phyloP scores from a whole-genome alignment of 257 asterid species.

The Capsicum rhomboideum region DNA sequence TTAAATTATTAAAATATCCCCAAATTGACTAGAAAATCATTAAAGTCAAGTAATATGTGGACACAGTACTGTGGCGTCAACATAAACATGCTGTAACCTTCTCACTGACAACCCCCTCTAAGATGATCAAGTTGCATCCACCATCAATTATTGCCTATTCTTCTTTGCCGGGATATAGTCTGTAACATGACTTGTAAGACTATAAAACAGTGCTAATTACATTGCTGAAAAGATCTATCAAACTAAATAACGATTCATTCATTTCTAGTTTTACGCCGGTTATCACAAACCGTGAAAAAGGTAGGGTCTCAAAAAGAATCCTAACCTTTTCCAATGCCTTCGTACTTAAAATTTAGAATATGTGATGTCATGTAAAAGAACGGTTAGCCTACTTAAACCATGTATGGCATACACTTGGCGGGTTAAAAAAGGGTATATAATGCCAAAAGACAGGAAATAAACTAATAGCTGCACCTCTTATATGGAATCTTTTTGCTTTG shows the following conservation, averaged over 20 bases:
- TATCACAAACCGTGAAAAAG: background rate
- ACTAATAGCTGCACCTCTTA: constrained; percentile 38
- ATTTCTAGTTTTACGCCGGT: background rate
- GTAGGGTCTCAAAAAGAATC: background rate
- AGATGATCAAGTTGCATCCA: background rate
- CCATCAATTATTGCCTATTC: background rate
- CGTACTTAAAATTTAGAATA: background rate
- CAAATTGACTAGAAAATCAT: background rate
- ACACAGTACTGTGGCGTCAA: background rate
- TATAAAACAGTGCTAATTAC: background rate
- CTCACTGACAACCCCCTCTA: background rate
- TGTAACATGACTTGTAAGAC: background rate
- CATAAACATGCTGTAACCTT: background rate
- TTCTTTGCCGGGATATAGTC: background rate
- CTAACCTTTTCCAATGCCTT: background rate
- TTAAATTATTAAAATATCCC: too few relatives aligned
- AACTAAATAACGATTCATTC: background rate
- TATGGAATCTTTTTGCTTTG: constrained; percentile 26
- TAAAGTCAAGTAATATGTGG: background rate
- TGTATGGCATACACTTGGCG: background rate
- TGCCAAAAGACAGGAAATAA: background rate
- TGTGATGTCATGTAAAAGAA: background rate
- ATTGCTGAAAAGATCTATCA: background rate
- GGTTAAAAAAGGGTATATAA: background rate
- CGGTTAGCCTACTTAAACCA: background rate